Base-by-base conservation (phyloP, 495 filamentous ascomycete genomes). In the Tuber magnatum region DNA sequence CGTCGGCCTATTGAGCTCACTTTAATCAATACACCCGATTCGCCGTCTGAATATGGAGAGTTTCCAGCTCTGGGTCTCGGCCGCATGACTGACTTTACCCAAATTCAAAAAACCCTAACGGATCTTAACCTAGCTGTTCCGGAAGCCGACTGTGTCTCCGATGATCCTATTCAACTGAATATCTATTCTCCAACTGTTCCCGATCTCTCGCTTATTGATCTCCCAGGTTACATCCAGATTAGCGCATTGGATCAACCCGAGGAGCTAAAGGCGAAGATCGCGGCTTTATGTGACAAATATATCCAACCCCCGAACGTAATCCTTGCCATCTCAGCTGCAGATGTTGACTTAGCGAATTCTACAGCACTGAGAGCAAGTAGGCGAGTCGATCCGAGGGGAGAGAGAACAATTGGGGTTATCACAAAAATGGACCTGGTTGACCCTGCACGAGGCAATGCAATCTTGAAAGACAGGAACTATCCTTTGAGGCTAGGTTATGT, bases 391-490 rank as follows among this genome's bases (percentile, higher is more conserved):
- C 96, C 96, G 6, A 86, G 96, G 72, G 95, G 95, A 40, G 96
- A 99, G 83, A 87, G 95, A 72, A 99, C 95, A 3, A 98, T 99
- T 81, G 95, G 95, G 51, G 95, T 99, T 38, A 92, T 99, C 39
- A 99, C 95, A 39, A 99, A 99, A 85, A 97, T 99, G 94, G 95
- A 99, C 82, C 88, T 99, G 35, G 94, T 99, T 32, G 94, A 97
- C 74, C 88, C 95, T 20, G 86, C 86, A 32, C 89, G 95, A 74
- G 95, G 94, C 24, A 87, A 88, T 24, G 86, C 87, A 43, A 92
- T 99, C 44, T 85, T 99, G 10, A 87, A 85, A 56, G 95, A 99
- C 83, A 90, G 89, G 83, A 97, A 97, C 81, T 99, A 99, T 78
- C 94, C 96, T 71, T 88, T 99, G 43, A 88, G 94, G 14, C 87